A percentile compares a stretch with the other conserved stretches of the same genome.
Evolutionary conservation across 2,329 filamentous ascomycete species (phyloP).

Genomic region (Tricladium varicosporioides): DNA sequence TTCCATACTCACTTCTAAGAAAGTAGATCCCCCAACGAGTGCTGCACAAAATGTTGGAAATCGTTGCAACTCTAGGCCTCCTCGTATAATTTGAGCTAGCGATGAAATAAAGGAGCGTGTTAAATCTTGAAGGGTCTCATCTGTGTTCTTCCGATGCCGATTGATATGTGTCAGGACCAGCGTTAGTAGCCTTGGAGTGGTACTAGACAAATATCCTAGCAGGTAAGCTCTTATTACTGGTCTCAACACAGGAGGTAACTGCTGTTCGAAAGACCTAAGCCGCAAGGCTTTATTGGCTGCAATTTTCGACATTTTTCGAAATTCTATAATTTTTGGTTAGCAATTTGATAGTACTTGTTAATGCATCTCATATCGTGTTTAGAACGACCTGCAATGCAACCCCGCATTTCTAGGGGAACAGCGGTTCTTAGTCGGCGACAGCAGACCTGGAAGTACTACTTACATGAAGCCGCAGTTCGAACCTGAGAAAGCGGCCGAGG

Average conservation of each 20-base stretch:
- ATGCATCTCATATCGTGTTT: neutral
- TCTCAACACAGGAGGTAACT: constrained; percentile 49
- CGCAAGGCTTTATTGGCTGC: neutral
- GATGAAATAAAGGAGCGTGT: constrained; percentile 32
- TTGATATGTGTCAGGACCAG: constrained; percentile 51
- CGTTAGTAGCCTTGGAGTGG: constrained; percentile 54
- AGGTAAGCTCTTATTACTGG: constrained; percentile 59
- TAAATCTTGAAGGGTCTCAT: constrained; percentile 28
- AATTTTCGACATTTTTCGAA: neutral
- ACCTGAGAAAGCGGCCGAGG: neutral
- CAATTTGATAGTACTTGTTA: neutral
- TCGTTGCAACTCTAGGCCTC: constrained; percentile 52
- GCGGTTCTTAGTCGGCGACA: neutral
- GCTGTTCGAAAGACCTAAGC: constrained; percentile 16
- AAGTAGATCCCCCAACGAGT: constrained; percentile 57
- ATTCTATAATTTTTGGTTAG: constrained; percentile 5
- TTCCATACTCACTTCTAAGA: constrained; percentile 52
- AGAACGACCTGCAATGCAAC: neutral
- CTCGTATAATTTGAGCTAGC: constrained; percentile 42
- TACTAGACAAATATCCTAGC: constrained; percentile 58
- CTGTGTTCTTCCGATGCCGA: constrained; percentile 26
- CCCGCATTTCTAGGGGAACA: neutral
- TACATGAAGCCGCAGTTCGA: neutral
- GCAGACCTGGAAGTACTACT: neutral
- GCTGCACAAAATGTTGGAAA: constrained; percentile 63